Evolutionary conservation across 2,329 filamentous ascomycete genomes (phyloP), one percentile per base, ranked within the genome.

Genomic region (Rhinocladiella similis): DNA sequence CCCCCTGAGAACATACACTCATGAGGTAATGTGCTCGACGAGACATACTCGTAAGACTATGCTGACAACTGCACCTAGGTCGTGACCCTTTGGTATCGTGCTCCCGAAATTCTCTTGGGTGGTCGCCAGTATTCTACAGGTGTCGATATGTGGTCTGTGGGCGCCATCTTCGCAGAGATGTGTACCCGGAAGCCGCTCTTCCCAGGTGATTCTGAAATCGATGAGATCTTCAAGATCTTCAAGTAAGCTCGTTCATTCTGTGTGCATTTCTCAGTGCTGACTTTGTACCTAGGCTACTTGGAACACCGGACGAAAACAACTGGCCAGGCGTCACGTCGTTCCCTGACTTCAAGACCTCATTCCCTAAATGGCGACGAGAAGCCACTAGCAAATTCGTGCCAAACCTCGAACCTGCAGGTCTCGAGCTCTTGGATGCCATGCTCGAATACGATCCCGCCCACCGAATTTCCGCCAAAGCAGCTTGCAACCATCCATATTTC

Each of bases 131-230:
- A 96, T 77, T 94, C 90, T 13, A 96, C 91, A 13, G 91, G 91
- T 55, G 91, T 96, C 41, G 91, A 96, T 69, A 96, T 96, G 89
- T 96, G 91, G 91, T 94, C 90, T 29, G 87, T 92, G 48, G 91
- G 91, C 60, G 94, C 91, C 73, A 96, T 96, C 73, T 96, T 96
- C 72, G 91, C 92, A 9, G 91, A 96, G 75, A 96, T 96, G 92
- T 95, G 90, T 75, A 96, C 91, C 1, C 85, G 90, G 68, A 96
- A 95, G 76, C 91, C 91, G 4, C 80, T 96, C 42, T 96, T 96
- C 79, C 91, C 91, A 12, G 91, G 91, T 56, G 91, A 96, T 71
- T 94, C 90, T 4, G 90, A 95, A 71, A 95, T 95, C 74, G 90
- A 95, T 69, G 90, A 95, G 74, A 95, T 95, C 69, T 95, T 95